These are phyloP conservation scores for Pachyrhizus erosus DNA, from an alignment of 306 rosid species.

Conservation along the genomic window DNA sequence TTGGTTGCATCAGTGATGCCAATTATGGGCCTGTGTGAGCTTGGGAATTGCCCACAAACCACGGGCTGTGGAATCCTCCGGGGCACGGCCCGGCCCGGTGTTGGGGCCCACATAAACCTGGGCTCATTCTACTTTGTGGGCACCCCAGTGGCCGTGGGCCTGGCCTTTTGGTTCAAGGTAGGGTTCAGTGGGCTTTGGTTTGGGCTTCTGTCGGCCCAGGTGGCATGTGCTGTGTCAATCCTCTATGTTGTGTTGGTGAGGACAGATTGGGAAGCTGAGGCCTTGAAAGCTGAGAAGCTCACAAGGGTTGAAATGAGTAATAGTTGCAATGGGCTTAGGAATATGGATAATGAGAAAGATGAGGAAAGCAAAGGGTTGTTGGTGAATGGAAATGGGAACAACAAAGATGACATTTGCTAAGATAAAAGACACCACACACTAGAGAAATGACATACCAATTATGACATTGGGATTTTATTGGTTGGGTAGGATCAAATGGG, in stretches of 20 bases:
- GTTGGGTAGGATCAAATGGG: slow-evolving; percentile 2
- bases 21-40: slow-evolving; percentile 86
- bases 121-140: slow-evolving; percentile 84
- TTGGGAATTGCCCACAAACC: slow-evolving; percentile 92
- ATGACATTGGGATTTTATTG: slow-evolving; percentile 35
- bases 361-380: slow-evolving; percentile 61
- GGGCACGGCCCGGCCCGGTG: slow-evolving; percentile 77
- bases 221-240: slow-evolving; percentile 78
- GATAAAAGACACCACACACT: not conserved
- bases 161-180: slow-evolving; percentile 73
- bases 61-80: slow-evolving; percentile 89
- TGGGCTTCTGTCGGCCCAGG: slow-evolving; percentile 87
- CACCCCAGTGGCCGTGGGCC: slow-evolving; percentile 81
- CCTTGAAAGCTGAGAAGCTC: slow-evolving; percentile 68
- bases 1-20: slow-evolving; percentile 88
- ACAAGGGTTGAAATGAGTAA: slow-evolving; percentile 51
- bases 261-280: slow-evolving; percentile 94
- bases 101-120: slow-evolving; percentile 75
- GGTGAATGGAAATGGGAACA: slow-evolving; percentile 47
- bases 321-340: slow-evolving; percentile 25
- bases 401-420: slow-evolving; percentile 47
- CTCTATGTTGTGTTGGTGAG: slow-evolving; percentile 63
- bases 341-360: slow-evolving; percentile 29
- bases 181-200: slow-evolving; percentile 94
- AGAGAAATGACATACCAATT: not conserved